phyloP scores from a whole-genome alignment of 1,139 yeast genomes.

The Kazachstania sp. region DNA sequence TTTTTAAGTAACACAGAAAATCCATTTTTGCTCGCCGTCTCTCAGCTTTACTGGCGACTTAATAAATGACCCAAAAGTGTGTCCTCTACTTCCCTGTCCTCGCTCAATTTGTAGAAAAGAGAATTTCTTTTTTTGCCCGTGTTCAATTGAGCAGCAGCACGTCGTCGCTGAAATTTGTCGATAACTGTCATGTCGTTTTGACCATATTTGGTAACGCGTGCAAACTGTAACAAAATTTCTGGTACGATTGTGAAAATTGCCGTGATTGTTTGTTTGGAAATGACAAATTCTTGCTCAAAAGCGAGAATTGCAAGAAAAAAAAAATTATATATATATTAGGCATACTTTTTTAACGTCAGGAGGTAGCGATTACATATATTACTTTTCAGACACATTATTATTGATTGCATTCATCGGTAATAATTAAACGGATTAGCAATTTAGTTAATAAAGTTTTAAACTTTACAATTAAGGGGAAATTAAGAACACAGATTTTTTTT shows the following conservation, averaged over 20 bases:
- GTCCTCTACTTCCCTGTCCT: too few relatives aligned
- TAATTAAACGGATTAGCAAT: too few relatives aligned
- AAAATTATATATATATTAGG: background rate
- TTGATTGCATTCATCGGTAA: too few relatives aligned
- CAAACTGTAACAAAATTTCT: too few relatives aligned
- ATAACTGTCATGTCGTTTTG: background rate
- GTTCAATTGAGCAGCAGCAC: background rate
- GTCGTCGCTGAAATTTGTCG: background rate
- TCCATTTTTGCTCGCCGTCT: background rate
- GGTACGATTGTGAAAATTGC: too few relatives aligned
- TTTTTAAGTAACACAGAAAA: too few relatives aligned
- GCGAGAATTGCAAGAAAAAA: background rate
- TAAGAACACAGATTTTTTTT: too few relatives aligned
- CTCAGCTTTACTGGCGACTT: background rate
- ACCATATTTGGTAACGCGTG: background rate
- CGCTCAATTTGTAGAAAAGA: too few relatives aligned
- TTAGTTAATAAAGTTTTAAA: too few relatives aligned
- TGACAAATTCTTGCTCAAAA: background rate
- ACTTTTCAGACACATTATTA: background rate
- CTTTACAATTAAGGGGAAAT: too few relatives aligned
- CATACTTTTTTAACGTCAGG: background rate
- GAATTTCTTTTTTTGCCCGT: too few relatives aligned
- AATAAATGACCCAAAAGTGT: too few relatives aligned
- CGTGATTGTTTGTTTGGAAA: background rate
- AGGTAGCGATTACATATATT: background rate